Percentiles rank a stretch among this genome's conserved stretches.
These are phyloP conservation scores for Auricularia sp. DNA, from an alignment of 768 basidiomycete genomes.

Conservation along the genomic window DNA sequence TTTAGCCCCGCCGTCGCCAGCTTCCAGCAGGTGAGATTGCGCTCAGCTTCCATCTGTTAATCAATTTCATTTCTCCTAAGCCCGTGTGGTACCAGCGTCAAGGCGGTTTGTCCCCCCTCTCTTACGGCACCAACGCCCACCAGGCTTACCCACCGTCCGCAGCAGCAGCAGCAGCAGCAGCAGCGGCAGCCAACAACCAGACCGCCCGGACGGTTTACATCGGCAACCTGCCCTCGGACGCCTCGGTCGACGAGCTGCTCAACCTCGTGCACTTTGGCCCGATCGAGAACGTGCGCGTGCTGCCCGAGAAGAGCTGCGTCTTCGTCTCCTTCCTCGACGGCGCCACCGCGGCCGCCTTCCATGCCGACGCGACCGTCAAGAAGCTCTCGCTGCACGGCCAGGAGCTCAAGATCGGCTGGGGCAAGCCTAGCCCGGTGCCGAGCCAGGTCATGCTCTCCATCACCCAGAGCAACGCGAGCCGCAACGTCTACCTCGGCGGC, in stretches of 20 bases:
- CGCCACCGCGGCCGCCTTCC: conserved; percentile 88
- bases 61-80: conserved; percentile 1
- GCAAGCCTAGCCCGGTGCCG: conserved; percentile 84
- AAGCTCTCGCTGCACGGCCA: conserved; percentile 88
- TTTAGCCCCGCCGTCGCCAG: conserved; percentile 62
- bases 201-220: conserved; percentile 91
- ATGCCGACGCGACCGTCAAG: conserved; percentile 92
- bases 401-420: conserved; percentile 98
- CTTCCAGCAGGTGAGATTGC: conserved; percentile 48
- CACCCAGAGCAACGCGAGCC: conserved; percentile 80
- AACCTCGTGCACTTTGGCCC: conserved; percentile 98
- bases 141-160: conserved; percentile 34
- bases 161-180: conserved; percentile 50
- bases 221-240: conserved; percentile 89
- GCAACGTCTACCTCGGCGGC: conserved; percentile 95
- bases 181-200: conserved; percentile 45
- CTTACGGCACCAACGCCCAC: not conserved
- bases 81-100: conserved; percentile 3
- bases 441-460: conserved; percentile 81
- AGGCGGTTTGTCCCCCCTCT: conserved; percentile 37
- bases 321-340: conserved; percentile 97
- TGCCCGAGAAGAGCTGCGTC: conserved; percentile 94
- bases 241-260: conserved; percentile 94
- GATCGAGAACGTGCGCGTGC: conserved; percentile 85
- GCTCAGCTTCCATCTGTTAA: not conserved